Conservation (phyloP, 1,284 basidiomycete species). For the Ganoderma meredithae region DNA sequence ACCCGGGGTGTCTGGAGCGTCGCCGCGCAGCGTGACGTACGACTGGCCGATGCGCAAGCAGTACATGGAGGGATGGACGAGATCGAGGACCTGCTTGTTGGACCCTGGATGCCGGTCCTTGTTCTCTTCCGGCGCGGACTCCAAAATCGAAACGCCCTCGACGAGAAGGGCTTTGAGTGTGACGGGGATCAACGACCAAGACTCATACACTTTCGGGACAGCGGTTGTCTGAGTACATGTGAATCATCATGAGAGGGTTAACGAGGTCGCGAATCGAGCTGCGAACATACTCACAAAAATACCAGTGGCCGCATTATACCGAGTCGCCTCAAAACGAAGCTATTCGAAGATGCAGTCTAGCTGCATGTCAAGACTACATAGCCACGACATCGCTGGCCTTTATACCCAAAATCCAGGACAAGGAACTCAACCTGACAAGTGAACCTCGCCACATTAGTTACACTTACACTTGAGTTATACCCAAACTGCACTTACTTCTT, state of each 20-base stretch:
- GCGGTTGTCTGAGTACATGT: not conserved
- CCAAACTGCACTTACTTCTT: too few species aligned
- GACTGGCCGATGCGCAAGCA: slow-evolving; percentile 14
- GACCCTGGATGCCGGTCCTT: slow-evolving; percentile 21
- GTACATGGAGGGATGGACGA: slow-evolving; percentile 20
- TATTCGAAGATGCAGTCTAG: slow-evolving; percentile 20
- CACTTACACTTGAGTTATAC: too few species aligned
- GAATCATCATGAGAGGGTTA: not conserved
- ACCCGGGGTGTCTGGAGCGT: too few species aligned
- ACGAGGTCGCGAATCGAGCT: not conserved
- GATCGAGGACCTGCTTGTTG: slow-evolving; percentile 16
- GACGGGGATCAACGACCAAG: not conserved
- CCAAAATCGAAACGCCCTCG: slow-evolving; percentile 1
- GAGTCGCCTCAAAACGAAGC: not conserved
- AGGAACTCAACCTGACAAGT: too few species aligned
- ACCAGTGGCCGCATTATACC: not conserved
- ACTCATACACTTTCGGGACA: slow-evolving; percentile 6
- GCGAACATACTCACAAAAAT: slow-evolving; percentile 37
- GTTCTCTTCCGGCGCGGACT: slow-evolving; percentile 12
- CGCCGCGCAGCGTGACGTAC: not conserved
- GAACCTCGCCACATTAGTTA: too few species aligned
- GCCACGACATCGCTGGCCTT: too few species aligned
- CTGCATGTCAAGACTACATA: not conserved
- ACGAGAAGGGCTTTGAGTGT: not conserved
- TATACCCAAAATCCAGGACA: too few species aligned